These are phyloP conservation scores for Magnaporthiopsis poae DNA, from an alignment of 2,329 filamentous ascomycete species.

Conservation along the genomic window DNA sequence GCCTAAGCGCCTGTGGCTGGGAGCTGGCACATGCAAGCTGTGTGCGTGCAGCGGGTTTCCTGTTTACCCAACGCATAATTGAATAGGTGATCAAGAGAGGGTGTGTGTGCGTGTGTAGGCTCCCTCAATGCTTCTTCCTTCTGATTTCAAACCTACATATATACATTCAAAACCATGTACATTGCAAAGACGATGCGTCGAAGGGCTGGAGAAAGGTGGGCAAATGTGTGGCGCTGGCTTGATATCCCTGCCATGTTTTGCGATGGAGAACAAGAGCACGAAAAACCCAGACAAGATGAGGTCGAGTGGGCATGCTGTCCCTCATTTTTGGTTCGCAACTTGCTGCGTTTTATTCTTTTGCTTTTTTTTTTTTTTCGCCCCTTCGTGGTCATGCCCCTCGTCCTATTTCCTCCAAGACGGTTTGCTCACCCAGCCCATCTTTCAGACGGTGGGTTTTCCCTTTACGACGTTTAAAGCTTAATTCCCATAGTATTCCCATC, in stretches of 20 bases:
- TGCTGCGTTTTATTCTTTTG: background rate
- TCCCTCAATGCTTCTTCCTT: background rate
- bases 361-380: background rate
- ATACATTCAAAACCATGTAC: background rate
- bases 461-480: background rate
- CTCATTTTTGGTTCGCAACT: background rate
- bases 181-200: background rate
- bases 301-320: background rate
- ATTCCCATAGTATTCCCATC: background rate
- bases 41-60: background rate
- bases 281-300: background rate
- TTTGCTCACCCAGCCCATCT: background rate
- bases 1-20: slow-evolving; percentile 17
- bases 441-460: background rate
- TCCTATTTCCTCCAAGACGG: background rate
- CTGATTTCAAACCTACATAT: background rate
- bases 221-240: background rate
- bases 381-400: background rate
- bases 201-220: too few relatives aligned
- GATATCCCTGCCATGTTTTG: background rate
- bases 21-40: background rate
- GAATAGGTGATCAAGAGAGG: background rate
- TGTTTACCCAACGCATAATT: background rate
- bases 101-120: too few relatives aligned
- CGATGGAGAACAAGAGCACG: background rate